Conservation (phyloP, 2,329 filamentous ascomycete genomes). For the Trichoderma pleuroti region DNA sequence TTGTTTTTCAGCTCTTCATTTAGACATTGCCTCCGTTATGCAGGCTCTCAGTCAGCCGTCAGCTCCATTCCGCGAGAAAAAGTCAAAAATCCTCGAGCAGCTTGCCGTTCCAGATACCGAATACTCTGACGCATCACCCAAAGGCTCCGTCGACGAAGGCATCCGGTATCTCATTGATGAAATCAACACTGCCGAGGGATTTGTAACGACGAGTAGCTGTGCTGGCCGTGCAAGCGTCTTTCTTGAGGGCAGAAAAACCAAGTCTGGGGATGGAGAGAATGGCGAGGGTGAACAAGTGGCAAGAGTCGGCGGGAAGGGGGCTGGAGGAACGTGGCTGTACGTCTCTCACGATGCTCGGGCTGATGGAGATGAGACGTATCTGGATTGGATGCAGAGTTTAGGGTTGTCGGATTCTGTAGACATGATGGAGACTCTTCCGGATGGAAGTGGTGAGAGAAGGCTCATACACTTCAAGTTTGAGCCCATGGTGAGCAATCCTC, state of each 20-base stretch:
- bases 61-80: slow-evolving; percentile 40
- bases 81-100: slow-evolving; percentile 67
- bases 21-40: background rate
- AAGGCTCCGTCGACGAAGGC: slow-evolving; percentile 77
- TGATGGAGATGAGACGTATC: background rate
- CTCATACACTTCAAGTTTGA: slow-evolving; percentile 88
- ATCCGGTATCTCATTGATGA: slow-evolving; percentile 74
- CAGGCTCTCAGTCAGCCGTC: background rate
- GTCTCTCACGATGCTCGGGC: slow-evolving; percentile 71
- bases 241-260: slow-evolving; percentile 65
- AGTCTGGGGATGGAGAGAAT: slow-evolving; percentile 10
- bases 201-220: slow-evolving; percentile 92
- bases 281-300: slow-evolving; percentile 40
- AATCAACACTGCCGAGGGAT: slow-evolving; percentile 70
- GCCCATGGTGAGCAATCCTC: slow-evolving; percentile 69
- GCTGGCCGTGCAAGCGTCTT: slow-evolving; percentile 85
- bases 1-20: background rate
- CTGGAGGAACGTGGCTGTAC: slow-evolving; percentile 79
- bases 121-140: slow-evolving; percentile 83
- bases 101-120: slow-evolving; percentile 65
- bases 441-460: slow-evolving; percentile 31
- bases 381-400: slow-evolving; percentile 33
- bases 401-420: slow-evolving; percentile 24
- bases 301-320: slow-evolving; percentile 78
- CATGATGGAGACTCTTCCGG: background rate